Base-by-base conservation (phyloP, 2,329 filamentous ascomycete genomes). In the Colletotrichum camelliae region DNA sequence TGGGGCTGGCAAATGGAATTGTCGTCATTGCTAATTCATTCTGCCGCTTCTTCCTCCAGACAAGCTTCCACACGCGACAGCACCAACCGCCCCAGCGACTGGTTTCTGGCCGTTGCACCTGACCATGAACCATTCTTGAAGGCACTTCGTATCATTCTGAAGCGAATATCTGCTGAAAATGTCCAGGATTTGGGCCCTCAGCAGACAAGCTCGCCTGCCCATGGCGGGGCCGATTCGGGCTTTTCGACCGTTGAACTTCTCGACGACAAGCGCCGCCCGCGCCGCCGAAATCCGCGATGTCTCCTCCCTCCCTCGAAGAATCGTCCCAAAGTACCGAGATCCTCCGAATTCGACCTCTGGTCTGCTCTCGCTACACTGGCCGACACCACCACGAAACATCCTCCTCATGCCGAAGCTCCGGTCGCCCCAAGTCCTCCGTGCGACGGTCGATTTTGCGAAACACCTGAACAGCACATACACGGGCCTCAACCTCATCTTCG, bases 381-480 rank as follows among this genome's bases (percentile, higher is more conserved):
- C 87, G 0, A 84, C 86, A 27, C 89, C 91, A 2, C 90, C 89
- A 43, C 87, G 86, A 67, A 92, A 92, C 77, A 83, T 92, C 62
- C 85, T 92, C 31, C 85, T 92, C 55, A 89, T 92, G 72, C 89
- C 90, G 57, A 92, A 92, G 82, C 87, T 91, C 66, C 89, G 89
- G 77, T 88, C 89, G 1, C 87, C 89, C 0, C 85, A 89, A 13
- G 90, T 92, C 18, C 87, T 87, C 18, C 82, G 86, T 18, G 89
- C 90, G 4, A 89, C 90, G 31, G 81, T 91, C 78, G 86, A 87
- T 76, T 92, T 92, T 77, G 90, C 90, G 78, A 93, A 91, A 79
- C 94, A 98, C 84, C 91, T 98, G 74, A 91, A 93, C 79, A 89
- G 88, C 77, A 95, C 95, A 75, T 98, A 98, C 83, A 93, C 95